Base-by-base conservation (phyloP, 768 basidiomycete species). In the Termitomyces eurrhizus region DNA sequence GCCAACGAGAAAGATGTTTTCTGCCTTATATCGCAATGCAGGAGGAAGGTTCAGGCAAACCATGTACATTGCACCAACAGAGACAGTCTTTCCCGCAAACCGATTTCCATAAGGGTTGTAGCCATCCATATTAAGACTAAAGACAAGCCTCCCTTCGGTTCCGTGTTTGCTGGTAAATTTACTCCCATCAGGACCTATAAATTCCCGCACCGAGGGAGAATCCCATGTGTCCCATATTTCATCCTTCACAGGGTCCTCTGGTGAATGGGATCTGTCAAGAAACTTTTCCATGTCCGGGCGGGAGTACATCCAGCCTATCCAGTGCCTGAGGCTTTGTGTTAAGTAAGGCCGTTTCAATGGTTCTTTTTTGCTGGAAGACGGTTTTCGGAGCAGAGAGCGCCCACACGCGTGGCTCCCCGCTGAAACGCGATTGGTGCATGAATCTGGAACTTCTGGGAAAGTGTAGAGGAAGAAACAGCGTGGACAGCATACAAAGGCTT, bases 1-100 rank as follows among this genome's bases (percentile, higher is more conserved):
- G 0, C 75, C 79, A 1, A 70, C 76, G 0, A 80, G 66, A 58
- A 70, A 80, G 58, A 81, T 68, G 52, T 81, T 81, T 58, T 79
- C 71, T 0, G 65, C 64, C 11, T 71, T 69, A 59, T 76, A 78
- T 3, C 69, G 63, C 1, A 73, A 56, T 26, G 73, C 62, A 0
- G 66, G 67, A 0, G 77, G 77, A 0, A 81, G 68, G 45, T 79
- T 79, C 6, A 77, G 62, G 12, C 71, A 67, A 6, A 72, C 68
- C 7, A 70, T 57, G 61, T 66, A 74, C 16, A 72, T 69, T 1
- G 67, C 70, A 1, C 64, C 66, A 1, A 66, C 66, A 0, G 68
- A 67, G 2, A 63, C 66, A 7, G 51, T 58, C 55, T 70, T 67
- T 37, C 66, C 68, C 2, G 70, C 72, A 2, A 61, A 64, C 48